phyloP scores from a whole-genome alignment of 371 early-diverging fungal species.

The Sporodiniella umbellata region DNA sequence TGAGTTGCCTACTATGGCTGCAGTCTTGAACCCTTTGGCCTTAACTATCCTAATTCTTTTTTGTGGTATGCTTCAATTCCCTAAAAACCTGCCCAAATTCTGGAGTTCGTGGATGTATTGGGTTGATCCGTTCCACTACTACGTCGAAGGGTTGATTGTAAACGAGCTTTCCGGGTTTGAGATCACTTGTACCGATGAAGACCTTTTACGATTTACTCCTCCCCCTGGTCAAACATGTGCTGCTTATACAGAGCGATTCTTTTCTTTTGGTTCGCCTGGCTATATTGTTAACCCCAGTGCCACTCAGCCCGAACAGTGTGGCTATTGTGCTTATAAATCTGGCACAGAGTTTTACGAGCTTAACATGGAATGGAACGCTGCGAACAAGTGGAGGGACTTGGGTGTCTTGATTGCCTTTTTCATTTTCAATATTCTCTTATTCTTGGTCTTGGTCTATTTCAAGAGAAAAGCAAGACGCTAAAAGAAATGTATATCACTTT shows the following conservation, averaged over 20 bases:
- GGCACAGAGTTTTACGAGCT: conserved; percentile 52
- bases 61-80: conserved; percentile 61
- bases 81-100: conserved; percentile 57
- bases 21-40: conserved; percentile 60
- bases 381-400: conserved; percentile 66
- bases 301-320: conserved; percentile 41
- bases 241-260: conserved; percentile 49
- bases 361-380: conserved; percentile 21
- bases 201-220: conserved; percentile 47
- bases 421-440: conserved; percentile 46
- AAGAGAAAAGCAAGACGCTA: conserved; percentile 23
- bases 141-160: conserved; percentile 61
- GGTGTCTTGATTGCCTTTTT: conserved; percentile 53
- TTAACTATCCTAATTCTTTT: conserved; percentile 57
- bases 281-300: conserved; percentile 51
- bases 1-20: conserved; percentile 56
- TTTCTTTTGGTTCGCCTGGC: conserved; percentile 41
- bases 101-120: conserved; percentile 72
- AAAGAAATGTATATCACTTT: too few relatives aligned
- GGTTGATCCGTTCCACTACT: conserved; percentile 66
- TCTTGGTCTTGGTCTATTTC: conserved; percentile 21
- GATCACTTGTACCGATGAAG: conserved; percentile 43
- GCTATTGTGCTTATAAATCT: conserved; percentile 54
- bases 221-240: conserved; percentile 58
- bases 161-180: conserved; percentile 53